Base-by-base conservation (phyloP, 2,329 filamentous ascomycete species). In the Coniochaeta ligniaria region DNA sequence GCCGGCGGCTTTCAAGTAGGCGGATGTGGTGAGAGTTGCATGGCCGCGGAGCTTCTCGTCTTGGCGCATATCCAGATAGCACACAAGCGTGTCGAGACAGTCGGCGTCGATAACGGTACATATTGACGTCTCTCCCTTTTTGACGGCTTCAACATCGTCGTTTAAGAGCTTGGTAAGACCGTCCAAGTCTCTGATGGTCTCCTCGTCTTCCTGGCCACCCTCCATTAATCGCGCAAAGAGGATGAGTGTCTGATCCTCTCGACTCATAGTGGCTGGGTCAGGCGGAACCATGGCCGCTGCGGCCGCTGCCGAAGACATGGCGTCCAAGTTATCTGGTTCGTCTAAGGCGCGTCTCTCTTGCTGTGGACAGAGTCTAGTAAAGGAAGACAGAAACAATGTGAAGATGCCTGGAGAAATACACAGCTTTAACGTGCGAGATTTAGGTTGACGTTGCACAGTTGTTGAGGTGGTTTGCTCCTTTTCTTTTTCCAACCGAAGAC, bases 211-310 rank as follows among this genome's bases (percentile, higher is more conserved):
- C 68, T 93, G 86, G 59, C 92, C 92, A 52, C 91, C 92, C 72
- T 96, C 91, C 87, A 97, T 96, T 67, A 97, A 79, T 69, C 90
- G 89, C 26, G 93, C 93, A 66, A 97, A 85, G 66, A 94, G 87
- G 61, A 96, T 84, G 69, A 89, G 84, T 60, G 89, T 88, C 69
- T 88, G 79, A 69, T 91, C 87, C 66, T 83, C 75, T 75, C 83
- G 57, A 67, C 63, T 62, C 74, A 73, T 74, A 41, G 69, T 61
- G 57, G 64, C 61, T 3, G 56, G 24, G 22, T 45, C 22, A 2
- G 56, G 56, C 38, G 24, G 56, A 45, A 8, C 38, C 22, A 35
- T 24, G 35, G 35, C 36, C 35, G 35, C 60, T 50, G 45, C 28
- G 8, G 35, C 36, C 35, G 35, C 60, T 50, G 45, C 28, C 3